Evolutionary conservation across 371 early-diverging fungal species (phyloP).

Genomic region (Blastocladiella emersonii): DNA sequence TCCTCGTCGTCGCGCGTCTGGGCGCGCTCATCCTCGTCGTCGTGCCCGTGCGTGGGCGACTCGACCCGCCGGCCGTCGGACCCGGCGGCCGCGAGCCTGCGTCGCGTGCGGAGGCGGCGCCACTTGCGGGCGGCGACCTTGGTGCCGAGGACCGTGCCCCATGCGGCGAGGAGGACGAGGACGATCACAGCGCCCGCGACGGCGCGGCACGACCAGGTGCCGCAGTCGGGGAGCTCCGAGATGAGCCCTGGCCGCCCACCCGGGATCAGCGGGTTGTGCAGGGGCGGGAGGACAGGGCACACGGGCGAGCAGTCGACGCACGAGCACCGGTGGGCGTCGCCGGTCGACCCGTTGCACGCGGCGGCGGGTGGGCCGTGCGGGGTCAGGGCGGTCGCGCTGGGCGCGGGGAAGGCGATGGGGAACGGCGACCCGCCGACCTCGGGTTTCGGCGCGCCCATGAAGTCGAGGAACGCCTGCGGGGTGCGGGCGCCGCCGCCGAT

Average conservation of each 20-base stretch:
- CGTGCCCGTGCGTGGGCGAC: no score
- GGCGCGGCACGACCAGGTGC: slow-evolving; percentile 41
- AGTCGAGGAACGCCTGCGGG: slow-evolving; percentile 46
- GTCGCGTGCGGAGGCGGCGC: no score
- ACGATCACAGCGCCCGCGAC: slow-evolving; percentile 41
- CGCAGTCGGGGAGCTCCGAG: no score
- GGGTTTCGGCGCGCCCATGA: slow-evolving; percentile 42
- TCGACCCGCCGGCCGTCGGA: no score
- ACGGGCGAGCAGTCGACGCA: slow-evolving; percentile 54
- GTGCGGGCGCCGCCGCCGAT: slow-evolving; percentile 59
- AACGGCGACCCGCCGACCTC: slow-evolving; percentile 50
- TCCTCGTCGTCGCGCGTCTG: no score
- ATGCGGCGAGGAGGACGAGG: slow-evolving; percentile 20
- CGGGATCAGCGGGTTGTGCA: slow-evolving; percentile 21
- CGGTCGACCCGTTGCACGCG: slow-evolving; percentile 44
- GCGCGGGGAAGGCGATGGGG: slow-evolving; percentile 47
- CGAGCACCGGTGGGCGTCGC: slow-evolving; percentile 42
- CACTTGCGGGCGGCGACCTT: no score
- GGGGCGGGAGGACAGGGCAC: slow-evolving; percentile 40
- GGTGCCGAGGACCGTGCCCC: no score
- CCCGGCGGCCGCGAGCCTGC: no score
- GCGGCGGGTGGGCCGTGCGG: slow-evolving; percentile 29
- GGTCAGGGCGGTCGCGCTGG: slow-evolving; percentile 13
- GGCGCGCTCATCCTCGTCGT: no score
- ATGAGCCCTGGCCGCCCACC: slow-evolving; percentile 33